Base-by-base conservation (phyloP, 148 eudicot genomes). In the Silene latifolia region DNA sequence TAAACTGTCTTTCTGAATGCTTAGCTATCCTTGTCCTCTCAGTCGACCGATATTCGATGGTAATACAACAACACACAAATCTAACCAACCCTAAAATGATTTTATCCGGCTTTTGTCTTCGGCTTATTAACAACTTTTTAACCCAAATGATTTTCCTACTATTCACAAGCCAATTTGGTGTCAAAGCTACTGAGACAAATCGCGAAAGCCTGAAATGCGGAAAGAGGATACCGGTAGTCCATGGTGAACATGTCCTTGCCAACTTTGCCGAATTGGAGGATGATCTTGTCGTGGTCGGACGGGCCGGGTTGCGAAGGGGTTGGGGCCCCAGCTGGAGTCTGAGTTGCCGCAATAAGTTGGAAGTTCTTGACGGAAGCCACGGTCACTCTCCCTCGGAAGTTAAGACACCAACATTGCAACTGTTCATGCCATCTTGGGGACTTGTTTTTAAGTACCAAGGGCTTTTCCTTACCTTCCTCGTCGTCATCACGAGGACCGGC, bases 371-470 rank as follows among this genome's bases (percentile, higher is more conserved):
- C 87, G 3, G 87, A 85, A 2, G 87, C 87, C 8, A 85, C 87
- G 0, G 85, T 85, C 18, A 85, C 87, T 27, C 87, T 70, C 0
- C 87, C 87, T 13, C 80, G 82, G 70, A 85, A 85, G 46, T 85
- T 85, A 8, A 85, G 75, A 59, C 87, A 85, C 87, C 87, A 85
- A 42, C 87, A 85, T 58, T 85, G 85, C 69, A 85, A 70, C 32
- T 82, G 87, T 18, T 85, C 87, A 9, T 85, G 87, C 87, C 87
- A 85, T 66, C 87, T 80, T 1, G 87, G 87, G 0, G 85, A 85
- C 69, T 85, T 85, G 74, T 85, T 85, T 46, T 76, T 27, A 0
- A 85, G 73, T 2, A 82, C 62, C 73, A 84, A 72, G 18, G 85
- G 81, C 72, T 75, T 81, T 13, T 84, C 84, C 73, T 75, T 79